Evolutionary conservation across 768 basidiomycete species (phyloP).

Genomic region (Pleurotus tuber-regium): DNA sequence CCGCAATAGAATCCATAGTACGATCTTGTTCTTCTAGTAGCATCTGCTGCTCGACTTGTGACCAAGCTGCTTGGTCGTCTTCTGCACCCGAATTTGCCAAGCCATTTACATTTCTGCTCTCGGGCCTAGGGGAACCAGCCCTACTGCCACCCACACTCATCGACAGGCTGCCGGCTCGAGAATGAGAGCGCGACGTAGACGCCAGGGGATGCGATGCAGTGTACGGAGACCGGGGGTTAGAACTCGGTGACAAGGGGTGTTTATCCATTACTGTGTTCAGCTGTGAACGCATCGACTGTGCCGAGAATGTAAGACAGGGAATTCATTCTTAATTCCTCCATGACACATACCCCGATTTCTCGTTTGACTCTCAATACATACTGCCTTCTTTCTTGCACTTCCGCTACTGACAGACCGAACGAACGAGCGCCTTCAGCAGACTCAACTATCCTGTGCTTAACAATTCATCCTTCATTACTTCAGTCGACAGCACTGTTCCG

Average conservation of each 20-base stretch:
- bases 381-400: slow-evolving; percentile 70
- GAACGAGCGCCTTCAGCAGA: slow-evolving; percentile 69
- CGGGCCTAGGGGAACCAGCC: slow-evolving; percentile 33
- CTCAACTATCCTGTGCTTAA: slow-evolving; percentile 73
- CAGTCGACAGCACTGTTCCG: slow-evolving; percentile 18
- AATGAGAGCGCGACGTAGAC: slow-evolving; percentile 5
- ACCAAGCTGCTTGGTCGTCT: slow-evolving; percentile 78
- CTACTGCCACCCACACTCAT: slow-evolving; percentile 18
- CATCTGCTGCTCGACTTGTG: slow-evolving; percentile 84
- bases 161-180: slow-evolving; percentile 2
- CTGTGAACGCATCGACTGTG: slow-evolving; percentile 6
- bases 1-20: slow-evolving; percentile 83
- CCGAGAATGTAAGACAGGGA: no score
- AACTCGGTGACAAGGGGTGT: slow-evolving; percentile 5
- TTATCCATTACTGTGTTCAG: neutral
- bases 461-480: slow-evolving; percentile 11
- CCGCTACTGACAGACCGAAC: slow-evolving; percentile 78
- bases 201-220: neutral
- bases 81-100: slow-evolving; percentile 33
- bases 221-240: slow-evolving; percentile 1
- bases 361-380: slow-evolving; percentile 74
- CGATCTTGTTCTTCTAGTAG: slow-evolving; percentile 88
- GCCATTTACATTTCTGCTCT: no score
- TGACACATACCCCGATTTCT: slow-evolving; percentile 69
- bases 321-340: neutral